Base-by-base conservation (phyloP, 75 land plant species). In the Adiantum capillusveneris region DNA sequence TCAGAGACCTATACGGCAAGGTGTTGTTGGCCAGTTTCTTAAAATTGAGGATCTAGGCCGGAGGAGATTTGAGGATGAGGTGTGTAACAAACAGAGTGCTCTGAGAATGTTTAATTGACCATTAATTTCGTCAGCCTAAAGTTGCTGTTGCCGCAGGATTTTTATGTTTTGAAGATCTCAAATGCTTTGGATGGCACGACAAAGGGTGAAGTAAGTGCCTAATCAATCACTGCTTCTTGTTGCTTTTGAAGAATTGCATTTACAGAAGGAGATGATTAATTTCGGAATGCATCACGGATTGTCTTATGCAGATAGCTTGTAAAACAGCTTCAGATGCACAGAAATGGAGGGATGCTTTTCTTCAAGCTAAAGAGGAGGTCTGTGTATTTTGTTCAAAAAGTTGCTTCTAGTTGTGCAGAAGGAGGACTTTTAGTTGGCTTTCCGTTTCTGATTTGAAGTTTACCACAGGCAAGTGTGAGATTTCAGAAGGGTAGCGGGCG, bases 341-440 rank as follows among this genome's bases (percentile, higher is more conserved):
- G 43, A 82, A 77, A 58, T 91, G 97, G 97, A 79, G 79, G 70
- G 84, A 88, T 59, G 97, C 97, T 44, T 91, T 91, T 75, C 83
- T 81, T 36, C 88, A 91, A 21, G 97, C 97, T 53, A 91, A 87
- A 68, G 89, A 87, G 64, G 86, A 81, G 85, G 93, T 87, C 66
- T 26, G 49, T 20, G 5, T 17, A 7, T 46, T 17, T 46, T 46
- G 21, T 14, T n/a, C 5, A 14, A 20, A n/a, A 46, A 1, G 5
- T 46, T 14, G 5, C 49, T 34, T 34, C 3, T 34, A 34, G 9
- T 34, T n/a, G 7, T 34, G 37, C 37, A 34, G 3, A 34, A 34
- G 9, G 9, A 34, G 37, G 9, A 34, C 37, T 34, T 34, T 34
- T n/a, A 9, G 9, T 9, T 34, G 37, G 37, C 37, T 5, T 34